Percentiles rank a stretch among this genome's conserved stretches.
Conservation (phyloP, 2,329 filamentous ascomycete genomes). For the Zasmidium angulare region DNA sequence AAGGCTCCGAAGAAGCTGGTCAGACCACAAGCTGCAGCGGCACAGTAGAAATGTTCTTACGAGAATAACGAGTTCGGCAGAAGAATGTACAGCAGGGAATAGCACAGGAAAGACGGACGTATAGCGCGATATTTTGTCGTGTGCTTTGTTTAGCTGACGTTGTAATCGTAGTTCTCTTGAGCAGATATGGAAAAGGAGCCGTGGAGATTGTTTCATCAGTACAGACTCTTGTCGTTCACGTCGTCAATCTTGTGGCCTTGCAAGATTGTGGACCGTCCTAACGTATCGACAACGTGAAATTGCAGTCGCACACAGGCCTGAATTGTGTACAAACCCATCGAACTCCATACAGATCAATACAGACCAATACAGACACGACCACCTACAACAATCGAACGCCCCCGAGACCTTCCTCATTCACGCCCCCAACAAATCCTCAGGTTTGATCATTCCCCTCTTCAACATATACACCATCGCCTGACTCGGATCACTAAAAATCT, state of each 20-base stretch:
- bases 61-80: not conserved
- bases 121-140: not conserved
- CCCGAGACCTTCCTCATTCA: not conserved
- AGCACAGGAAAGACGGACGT: not conserved
- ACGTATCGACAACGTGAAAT: too few species aligned
- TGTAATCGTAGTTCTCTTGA: too few species aligned
- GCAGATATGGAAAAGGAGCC: too few species aligned
- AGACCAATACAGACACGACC: not conserved
- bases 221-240: too few species aligned
- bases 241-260: too few species aligned
- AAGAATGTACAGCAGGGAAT: not conserved
- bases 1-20: constrained; percentile 5
- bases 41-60: not conserved
- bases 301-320: too few species aligned
- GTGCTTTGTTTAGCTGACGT: not conserved
- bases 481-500: constrained; percentile 23
- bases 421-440: constrained; percentile 17
- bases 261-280: too few species aligned
- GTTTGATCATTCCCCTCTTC: constrained; percentile 25
- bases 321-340: too few species aligned
- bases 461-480: constrained; percentile 22
- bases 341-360: too few species aligned
- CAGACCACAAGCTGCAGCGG: not conserved
- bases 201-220: too few species aligned
- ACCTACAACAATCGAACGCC: not conserved